Base-by-base conservation (phyloP, 2,329 filamentous ascomycete genomes). In the Ceratocystis smalleyi region DNA sequence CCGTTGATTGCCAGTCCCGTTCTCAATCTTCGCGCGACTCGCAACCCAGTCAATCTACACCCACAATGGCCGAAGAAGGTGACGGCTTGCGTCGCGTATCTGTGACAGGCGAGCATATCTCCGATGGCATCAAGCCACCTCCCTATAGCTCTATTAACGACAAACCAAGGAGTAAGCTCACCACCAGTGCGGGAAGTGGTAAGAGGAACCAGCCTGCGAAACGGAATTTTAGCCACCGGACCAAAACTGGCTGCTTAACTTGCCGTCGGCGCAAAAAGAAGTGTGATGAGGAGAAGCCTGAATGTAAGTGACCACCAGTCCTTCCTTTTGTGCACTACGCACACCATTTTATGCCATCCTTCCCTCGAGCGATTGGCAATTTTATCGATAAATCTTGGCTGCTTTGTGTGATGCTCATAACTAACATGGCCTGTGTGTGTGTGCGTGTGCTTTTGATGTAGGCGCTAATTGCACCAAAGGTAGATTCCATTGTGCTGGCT, bases 201-300 rank as follows among this genome's bases (percentile, higher is more conserved):
- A 78, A 81, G 3, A 87, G 87, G 27, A 27, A 27, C 27, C 27
- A 27, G 27, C 27, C 27, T 27, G 27, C 27, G 60, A 89, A 89
- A 74, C 80, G 86, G 47, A 89, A 89, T 71, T 97, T 96, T 71
- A 95, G 90, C 76, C 96, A 96, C 74, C 83, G 92, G 66, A 96
- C 92, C 22, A 97, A 97, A 76, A 96, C 91, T 8, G 91, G 91
- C 40, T 97, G 92, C 73, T 84, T 95, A 75, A 97, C 92, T 5
- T 97, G 92, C 73, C 82, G 92, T 67, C 83, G 84, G 72, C 83
- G 92, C 66, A 97, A 97, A 81, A 97, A 97, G 83, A 97, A 97
- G 76, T 97, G 94, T 72, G 92, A 97, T 72, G 94, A 97, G 77
- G 83, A 82, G 63, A 95, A 95, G 74, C 94, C 94, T 30, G 85